A percentile compares a stretch with the other conserved stretches of the same genome.
phyloP scores from a whole-genome alignment of 305 asterid species.

The Plantago coronopus region DNA sequence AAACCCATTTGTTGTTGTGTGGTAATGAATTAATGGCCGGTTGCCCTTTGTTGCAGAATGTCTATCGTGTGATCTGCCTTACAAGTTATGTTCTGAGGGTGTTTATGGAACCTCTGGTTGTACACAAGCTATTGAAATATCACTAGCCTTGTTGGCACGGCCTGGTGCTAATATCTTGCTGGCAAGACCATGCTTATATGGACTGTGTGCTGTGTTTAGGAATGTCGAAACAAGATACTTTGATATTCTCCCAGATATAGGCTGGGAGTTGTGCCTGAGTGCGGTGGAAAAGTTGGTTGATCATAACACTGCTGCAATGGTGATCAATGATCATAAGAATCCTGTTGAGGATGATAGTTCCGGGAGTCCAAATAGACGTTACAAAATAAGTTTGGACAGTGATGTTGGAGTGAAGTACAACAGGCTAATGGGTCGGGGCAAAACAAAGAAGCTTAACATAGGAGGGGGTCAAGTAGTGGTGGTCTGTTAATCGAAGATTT shows the following conservation, averaged over 20 bases:
- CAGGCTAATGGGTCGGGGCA: no score
- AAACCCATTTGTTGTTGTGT: no score
- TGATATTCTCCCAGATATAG: conserved; percentile 62
- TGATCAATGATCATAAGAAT: conserved; percentile 71
- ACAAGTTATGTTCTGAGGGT: conserved; percentile 55
- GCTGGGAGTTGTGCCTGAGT: conserved; percentile 75
- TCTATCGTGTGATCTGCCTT: conserved; percentile 65
- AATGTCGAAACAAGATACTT: conserved; percentile 57
- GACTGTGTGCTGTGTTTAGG: conserved; percentile 59
- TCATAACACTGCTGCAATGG: conserved; percentile 66
- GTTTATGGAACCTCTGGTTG: conserved; percentile 67
- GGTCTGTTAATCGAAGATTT: no score
- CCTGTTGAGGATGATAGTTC: no score
- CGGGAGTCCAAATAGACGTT: no score
- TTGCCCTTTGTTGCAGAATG: conserved; percentile 64
- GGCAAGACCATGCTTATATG: conserved; percentile 83
- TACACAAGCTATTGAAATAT: conserved; percentile 64
- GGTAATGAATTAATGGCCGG: no score
- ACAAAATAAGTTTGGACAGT: no score
- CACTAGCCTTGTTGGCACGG: conserved; percentile 48
- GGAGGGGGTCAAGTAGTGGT: no score
- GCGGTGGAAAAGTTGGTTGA: conserved; percentile 58
- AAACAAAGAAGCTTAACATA: no score
- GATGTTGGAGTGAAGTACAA: no score
- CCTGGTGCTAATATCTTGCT: conserved; percentile 77